Evolutionary conservation across 129 eudicot species (phyloP).

Genomic region (Sambucus nigra): DNA sequence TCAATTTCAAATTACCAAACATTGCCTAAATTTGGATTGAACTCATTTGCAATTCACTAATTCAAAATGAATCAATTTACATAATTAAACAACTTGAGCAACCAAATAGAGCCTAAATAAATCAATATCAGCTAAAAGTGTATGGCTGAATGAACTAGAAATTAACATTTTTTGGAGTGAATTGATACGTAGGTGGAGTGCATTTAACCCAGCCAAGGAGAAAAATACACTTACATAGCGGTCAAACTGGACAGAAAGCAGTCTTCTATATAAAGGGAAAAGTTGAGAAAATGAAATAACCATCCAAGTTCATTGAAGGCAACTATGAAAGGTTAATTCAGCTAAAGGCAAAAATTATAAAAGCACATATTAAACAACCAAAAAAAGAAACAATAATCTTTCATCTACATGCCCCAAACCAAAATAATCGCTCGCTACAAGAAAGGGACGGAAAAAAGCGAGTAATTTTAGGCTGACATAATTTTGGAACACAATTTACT

Average conservation of each 20-base stretch:
- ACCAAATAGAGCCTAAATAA: too few relatives aligned
- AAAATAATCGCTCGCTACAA: conserved; percentile 2
- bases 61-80: too few relatives aligned
- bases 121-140: too few relatives aligned
- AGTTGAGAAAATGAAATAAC: not conserved
- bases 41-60: too few relatives aligned
- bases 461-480: conserved; percentile 5
- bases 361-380: not conserved
- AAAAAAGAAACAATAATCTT: conserved; percentile 2
- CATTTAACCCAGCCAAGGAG: conserved; percentile 12
- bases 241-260: not conserved
- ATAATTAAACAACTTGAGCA: too few relatives aligned
- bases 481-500: conserved; percentile 14
- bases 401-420: conserved; percentile 15
- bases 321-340: not conserved
- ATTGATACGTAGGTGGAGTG: too few relatives aligned
- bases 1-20: too few relatives aligned
- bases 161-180: too few relatives aligned
- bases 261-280: not conserved
- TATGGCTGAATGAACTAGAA: too few relatives aligned
- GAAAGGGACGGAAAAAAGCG: conserved; percentile 7
- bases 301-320: not conserved
- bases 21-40: too few relatives aligned
- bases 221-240: conserved; percentile 13
- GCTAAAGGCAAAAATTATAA: not conserved